Evolutionary conservation across 371 early-diverging fungal species (phyloP), one percentile per base, ranked within the genome.

Genomic region (Mortierella sp.): DNA sequence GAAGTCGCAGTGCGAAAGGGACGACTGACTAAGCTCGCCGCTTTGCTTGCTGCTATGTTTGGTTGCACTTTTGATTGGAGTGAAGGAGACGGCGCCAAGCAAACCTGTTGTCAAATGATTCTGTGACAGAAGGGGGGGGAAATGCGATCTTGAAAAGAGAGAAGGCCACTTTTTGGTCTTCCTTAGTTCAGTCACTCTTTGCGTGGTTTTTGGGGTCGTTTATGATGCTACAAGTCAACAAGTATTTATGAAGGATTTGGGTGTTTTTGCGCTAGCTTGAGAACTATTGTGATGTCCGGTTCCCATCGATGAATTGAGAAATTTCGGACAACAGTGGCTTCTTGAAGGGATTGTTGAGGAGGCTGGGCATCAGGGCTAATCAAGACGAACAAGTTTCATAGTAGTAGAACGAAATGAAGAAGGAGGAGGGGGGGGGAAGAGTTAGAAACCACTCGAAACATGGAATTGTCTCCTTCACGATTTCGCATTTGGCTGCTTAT

Each of bases 321-420:
- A 84, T 71, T 38, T 81, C 85, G 21, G 74, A 70, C 75, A 84
- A 60, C 60, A 85, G 56, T 3, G 72, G 77, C 48, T 79, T 46
- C 54, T 55, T 71, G 74, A 76, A 85, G 16, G 78, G 78, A 16
- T 74, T 46, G 0, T 72, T 72, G 41, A 68, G 70, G 24, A 63
- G 60, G 14, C 56, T 71, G 3, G 77, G 77, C 86, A 85, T 85
- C 55, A 85, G 44, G 0, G 79, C 86, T 82, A 77, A 46, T 27
- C 10, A 27, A 29, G 8, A 70, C 43, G 12, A 8, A 55, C 27
- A 58, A 11, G 43, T 70, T 21, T 55, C 38, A 49, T 21, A 48
- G 11, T 16, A 43, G n/a, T 2, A 43, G 46, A n/a, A 44, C 32
- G n/a, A 14, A 54, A 75, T n/a, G 12, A 65, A 72, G 6, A 11